A percentile compares a stretch with the other conserved stretches of the same genome.
Conservation (phyloP, 768 basidiomycete genomes). For the Hortiboletus flavorubellus region DNA sequence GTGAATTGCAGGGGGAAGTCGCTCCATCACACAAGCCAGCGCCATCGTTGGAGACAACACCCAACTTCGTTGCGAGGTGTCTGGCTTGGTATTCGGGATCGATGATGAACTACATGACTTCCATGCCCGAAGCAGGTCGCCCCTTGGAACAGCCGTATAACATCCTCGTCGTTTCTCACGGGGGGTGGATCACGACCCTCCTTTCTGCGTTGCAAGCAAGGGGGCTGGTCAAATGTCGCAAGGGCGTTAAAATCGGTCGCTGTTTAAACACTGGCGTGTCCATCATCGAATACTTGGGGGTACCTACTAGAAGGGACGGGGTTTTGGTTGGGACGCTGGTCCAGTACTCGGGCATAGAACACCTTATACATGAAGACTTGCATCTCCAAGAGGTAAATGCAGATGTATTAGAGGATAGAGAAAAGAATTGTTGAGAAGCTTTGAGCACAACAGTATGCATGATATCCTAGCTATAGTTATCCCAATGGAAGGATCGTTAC, state of each 20-base stretch:
- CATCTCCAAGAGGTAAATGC: slow-evolving; percentile 46
- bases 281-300: slow-evolving; percentile 49
- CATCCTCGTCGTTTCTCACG: slow-evolving; percentile 65
- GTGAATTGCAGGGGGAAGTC: slow-evolving; percentile 54
- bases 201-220: slow-evolving; percentile 45
- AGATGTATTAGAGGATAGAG: slow-evolving; percentile 37
- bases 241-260: slow-evolving; percentile 26
- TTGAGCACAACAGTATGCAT: neutral
- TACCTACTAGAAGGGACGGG: slow-evolving; percentile 15
- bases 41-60: slow-evolving; percentile 25
- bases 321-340: slow-evolving; percentile 38
- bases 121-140: slow-evolving; percentile 15
- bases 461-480: slow-evolving; percentile 12
- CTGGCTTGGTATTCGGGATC: slow-evolving; percentile 58
- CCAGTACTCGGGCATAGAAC: slow-evolving; percentile 53
- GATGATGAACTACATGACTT: slow-evolving; percentile 35
- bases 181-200: slow-evolving; percentile 57
- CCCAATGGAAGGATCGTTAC: slow-evolving; percentile 2
- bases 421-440: neutral
- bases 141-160: slow-evolving; percentile 30
- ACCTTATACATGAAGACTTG: slow-evolving; percentile 38
- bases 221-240: slow-evolving; percentile 35
- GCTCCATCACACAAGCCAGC: slow-evolving; percentile 13
- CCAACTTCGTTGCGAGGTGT: slow-evolving; percentile 47
- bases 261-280: slow-evolving; percentile 41